Evolutionary conservation across 805 yeast genomes (phyloP), one percentile per base, ranked within the genome.

Genomic region (Metschnikowia amazonensis): DNA sequence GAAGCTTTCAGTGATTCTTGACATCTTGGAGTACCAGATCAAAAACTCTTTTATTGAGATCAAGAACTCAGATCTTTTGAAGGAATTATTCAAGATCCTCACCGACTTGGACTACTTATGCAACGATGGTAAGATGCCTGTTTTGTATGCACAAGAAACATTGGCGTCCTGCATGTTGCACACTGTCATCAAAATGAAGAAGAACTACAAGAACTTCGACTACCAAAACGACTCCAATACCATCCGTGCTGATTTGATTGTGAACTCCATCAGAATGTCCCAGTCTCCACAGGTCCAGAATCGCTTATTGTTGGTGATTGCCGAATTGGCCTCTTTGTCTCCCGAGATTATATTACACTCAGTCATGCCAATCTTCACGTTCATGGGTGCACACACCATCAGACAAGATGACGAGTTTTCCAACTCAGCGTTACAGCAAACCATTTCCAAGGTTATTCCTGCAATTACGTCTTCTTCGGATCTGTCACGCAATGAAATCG

Each of bases 321-420:
- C 97, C 2, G 84, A 89, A 40, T 70, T 94, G 54, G 98, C 98
- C 0, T 74, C 89, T 0, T 68, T 94, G 45, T 86, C 92, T 10
- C 97, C 98, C 7, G 97, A 92, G 59, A 80, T 86, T 25, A 89
- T 94, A 24, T 71, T 94, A 44, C 98, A 94, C 67, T 86, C 97
- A 2, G 96, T 94, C 7, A 94, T 94, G 99, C 99, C 99, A n/a
- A 92, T 94, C 42, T 94, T 94, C 72, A 94, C 99, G 1, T 94
- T 94, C 58, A 94, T 94, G 98, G 99, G 99, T 48, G 96, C 98
- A 10, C 95, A 89, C 59, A 90, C 97, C 11, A 80, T 94, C 43
- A 84, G 96, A 59, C 97, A 94, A 67, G 99, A 94, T 64, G 98
- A 94, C 64, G 97, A 89, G 61, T 92, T 87, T 60, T 89, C 97